Conservation (phyloP, 2,329 filamentous ascomycete species). For the Intubia oerlemansii region DNA sequence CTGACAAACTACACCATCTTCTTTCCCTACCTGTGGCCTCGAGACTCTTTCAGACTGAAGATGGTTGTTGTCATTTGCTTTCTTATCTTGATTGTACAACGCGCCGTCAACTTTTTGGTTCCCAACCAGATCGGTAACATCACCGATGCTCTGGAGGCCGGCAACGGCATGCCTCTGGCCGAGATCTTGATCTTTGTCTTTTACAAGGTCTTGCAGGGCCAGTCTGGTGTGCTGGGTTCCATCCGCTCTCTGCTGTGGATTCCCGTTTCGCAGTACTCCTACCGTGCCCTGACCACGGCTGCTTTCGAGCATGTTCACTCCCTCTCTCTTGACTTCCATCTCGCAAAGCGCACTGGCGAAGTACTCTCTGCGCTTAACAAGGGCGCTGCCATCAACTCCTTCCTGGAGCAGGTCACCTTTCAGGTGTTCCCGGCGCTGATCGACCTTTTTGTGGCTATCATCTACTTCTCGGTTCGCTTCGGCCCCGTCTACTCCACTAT, state of each 20-base stretch:
- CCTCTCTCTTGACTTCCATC: slow-evolving; percentile 86
- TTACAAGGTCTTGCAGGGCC: slow-evolving; percentile 68
- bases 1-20: slow-evolving; percentile 80
- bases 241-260: slow-evolving; percentile 78
- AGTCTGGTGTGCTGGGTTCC: slow-evolving; percentile 70
- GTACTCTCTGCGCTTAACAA: slow-evolving; percentile 92
- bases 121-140: slow-evolving; percentile 64
- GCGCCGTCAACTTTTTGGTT: slow-evolving; percentile 69
- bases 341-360: slow-evolving; percentile 91
- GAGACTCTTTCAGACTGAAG: slow-evolving; percentile 53
- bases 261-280: slow-evolving; percentile 90
- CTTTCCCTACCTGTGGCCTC: slow-evolving; percentile 93
- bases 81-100: slow-evolving; percentile 55
- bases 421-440: slow-evolving; percentile 88
- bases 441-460: slow-evolving; percentile 69
- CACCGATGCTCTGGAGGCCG: slow-evolving; percentile 44
- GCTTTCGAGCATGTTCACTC: slow-evolving; percentile 95
- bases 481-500: slow-evolving; percentile 82
- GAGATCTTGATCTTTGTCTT: slow-evolving; percentile 57
- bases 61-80: slow-evolving; percentile 68
- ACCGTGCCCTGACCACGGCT: slow-evolving; percentile 79
- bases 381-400: slow-evolving; percentile 86
- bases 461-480: slow-evolving; percentile 57
- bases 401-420: slow-evolving; percentile 91
- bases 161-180: slow-evolving; percentile 40